Evolutionary conservation across 2,329 filamentous ascomycete genomes (phyloP), one percentile per base, ranked within the genome.

Genomic region (Colletotrichum sojae): DNA sequence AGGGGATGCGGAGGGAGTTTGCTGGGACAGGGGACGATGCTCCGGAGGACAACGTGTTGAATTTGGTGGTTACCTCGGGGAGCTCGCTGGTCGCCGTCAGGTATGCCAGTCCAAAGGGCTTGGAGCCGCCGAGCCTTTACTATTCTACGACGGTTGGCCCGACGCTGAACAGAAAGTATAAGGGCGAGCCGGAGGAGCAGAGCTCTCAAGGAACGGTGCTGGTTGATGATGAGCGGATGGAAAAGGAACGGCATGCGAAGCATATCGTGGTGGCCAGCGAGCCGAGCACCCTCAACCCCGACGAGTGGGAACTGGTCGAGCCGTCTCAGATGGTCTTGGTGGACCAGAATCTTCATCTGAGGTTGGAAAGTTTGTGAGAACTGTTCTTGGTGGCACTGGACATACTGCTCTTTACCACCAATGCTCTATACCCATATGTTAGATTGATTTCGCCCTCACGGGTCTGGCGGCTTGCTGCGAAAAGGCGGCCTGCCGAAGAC

Each of bases 251-350:
- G n/a, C 63, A 69, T 25, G 55, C 48, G 10, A 39, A 45, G 5
- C 67, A 69, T 22, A 51, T 67, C 1, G 40, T 62, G 4, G 67
- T 67, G 39, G 67, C 67, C 4, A 69, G 67, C 36, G 67, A 67
- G 25, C 67, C 67, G 3, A 67, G 63, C 16, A 62, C 63, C 10
- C 54, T 67, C 8, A 67, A 69, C 1, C 43, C 18, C 16, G 16
- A 54, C 8, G 67, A 67, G 45, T 67, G 67, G 67, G 45, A 56
- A 5, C 51, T 69, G 16, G 15, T 69, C 22, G 49, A 67, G 43
- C 55, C 62, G 10, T 65, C 61, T 0, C 62, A 69, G 45, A 67
- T 69, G 66, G 66, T 69, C 6, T 13, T 67, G 2, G 63, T 64
- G 1, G 62, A 69, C 13, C 49, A 60, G 9, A 16, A 51, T 6